Percentiles rank a stretch among this genome's conserved stretches.
These are phyloP conservation scores for Leccinum pachyderme DNA, from an alignment of 1,284 basidiomycete genomes.

Conservation along the genomic window DNA sequence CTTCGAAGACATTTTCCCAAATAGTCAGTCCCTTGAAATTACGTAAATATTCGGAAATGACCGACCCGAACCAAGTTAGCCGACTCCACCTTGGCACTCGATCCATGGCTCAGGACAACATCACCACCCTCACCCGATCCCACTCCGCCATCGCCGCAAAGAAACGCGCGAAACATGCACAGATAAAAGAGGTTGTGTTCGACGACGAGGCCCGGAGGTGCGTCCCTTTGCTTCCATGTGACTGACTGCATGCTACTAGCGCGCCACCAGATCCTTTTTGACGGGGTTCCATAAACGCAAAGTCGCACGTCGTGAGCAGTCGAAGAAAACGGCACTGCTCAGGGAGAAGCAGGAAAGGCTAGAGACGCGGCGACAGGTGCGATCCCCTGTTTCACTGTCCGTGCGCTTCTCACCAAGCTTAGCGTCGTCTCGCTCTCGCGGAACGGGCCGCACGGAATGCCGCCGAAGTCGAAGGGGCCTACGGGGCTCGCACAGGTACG, in stretches of 20 bases:
- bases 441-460: conserved; percentile 72
- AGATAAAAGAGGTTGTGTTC: conserved; percentile 71
- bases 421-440: conserved; percentile 70
- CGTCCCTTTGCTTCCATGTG: not conserved
- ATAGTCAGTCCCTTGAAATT: conserved; percentile 31
- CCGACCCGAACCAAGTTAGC: conserved; percentile 17
- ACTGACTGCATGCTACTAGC: conserved; percentile 5
- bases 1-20: conserved; percentile 31
- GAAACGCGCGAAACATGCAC: conserved; percentile 51
- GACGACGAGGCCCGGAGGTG: conserved; percentile 76
- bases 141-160: conserved; percentile 62
- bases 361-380: conserved; percentile 68
- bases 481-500: conserved; percentile 51
- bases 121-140: conserved; percentile 56
- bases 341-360: conserved; percentile 66
- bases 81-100: not conserved
- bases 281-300: conserved; percentile 89
- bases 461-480: conserved; percentile 67
- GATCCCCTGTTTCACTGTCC: conserved; percentile 19
- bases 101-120: conserved; percentile 39
- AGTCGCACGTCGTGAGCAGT: conserved; percentile 67
- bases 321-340: conserved; percentile 63
- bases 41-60: conserved; percentile 26
- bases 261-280: conserved; percentile 63
- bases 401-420: conserved; percentile 18